A percentile compares a stretch with the other conserved stretches of the same genome.
phyloP scores from a whole-genome alignment of 2,329 filamentous ascomycete species.

The Decorospora gaudefroyi region DNA sequence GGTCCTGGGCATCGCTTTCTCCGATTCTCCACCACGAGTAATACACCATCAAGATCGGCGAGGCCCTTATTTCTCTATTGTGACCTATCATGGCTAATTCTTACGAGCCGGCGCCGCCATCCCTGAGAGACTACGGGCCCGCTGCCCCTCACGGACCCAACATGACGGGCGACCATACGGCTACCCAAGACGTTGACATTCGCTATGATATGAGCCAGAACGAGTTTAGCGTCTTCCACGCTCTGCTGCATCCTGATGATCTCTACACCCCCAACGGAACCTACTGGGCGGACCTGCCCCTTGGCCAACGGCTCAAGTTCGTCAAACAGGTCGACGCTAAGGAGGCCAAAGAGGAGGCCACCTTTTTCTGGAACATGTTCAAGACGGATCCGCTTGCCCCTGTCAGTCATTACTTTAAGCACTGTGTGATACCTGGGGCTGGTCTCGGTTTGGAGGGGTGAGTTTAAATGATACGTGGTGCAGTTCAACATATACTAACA shows the following conservation, averaged over 20 bases:
- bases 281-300: constrained; percentile 90
- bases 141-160: constrained; percentile 57
- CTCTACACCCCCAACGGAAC: constrained; percentile 78
- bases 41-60: not conserved
- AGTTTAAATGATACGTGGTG: constrained; percentile 1
- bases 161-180: constrained; percentile 50
- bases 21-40: not conserved
- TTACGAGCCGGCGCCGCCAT: constrained; percentile 14
- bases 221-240: constrained; percentile 70
- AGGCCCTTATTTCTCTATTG: constrained; percentile 4
- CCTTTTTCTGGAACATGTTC: constrained; percentile 73
- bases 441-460: constrained; percentile 83
- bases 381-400: constrained; percentile 86
- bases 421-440: constrained; percentile 89
- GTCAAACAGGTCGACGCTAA: constrained; percentile 72
- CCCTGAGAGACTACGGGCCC: constrained; percentile 53
- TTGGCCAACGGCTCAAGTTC: constrained; percentile 72
- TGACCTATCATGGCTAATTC: constrained; percentile 40
- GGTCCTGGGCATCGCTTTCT: constrained; percentile 1
- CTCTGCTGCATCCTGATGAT: constrained; percentile 85
- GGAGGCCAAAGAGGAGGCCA: constrained; percentile 71
- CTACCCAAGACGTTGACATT: constrained; percentile 47
- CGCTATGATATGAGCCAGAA: constrained; percentile 58
- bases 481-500: constrained; percentile 6
- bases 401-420: constrained; percentile 82